These are phyloP conservation scores for Pleurotus djamor DNA, from an alignment of 768 basidiomycete genomes.

Conservation along the genomic window DNA sequence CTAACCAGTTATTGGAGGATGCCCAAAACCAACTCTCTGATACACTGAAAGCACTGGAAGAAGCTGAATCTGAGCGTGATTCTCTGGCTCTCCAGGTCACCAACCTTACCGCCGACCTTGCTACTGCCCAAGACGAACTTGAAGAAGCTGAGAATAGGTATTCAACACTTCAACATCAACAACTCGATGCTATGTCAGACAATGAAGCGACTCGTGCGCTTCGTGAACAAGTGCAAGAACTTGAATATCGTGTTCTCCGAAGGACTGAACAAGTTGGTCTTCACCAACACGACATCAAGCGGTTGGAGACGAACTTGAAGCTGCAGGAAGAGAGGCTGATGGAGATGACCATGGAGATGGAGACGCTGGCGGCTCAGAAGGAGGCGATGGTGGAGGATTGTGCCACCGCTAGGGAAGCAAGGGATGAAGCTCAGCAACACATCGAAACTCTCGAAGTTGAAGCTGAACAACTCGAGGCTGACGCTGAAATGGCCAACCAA, in stretches of 20 bases:
- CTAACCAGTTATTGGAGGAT: constrained; percentile 24
- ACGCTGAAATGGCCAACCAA: constrained; percentile 25
- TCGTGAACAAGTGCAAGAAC: constrained; percentile 64
- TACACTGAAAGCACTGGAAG: constrained; percentile 45
- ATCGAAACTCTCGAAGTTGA: constrained; percentile 65
- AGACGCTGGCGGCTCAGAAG: constrained; percentile 63
- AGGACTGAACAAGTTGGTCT: constrained; percentile 75
- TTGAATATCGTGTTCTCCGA: constrained; percentile 61
- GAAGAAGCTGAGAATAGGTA: constrained; percentile 59
- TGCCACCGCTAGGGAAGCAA: constrained; percentile 68
- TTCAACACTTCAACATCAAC: constrained; percentile 59
- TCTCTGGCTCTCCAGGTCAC: constrained; percentile 62
- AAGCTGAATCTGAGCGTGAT: constrained; percentile 63
- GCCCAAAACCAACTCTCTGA: constrained; percentile 33
- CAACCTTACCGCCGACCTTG: constrained; percentile 62
- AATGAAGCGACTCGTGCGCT: constrained; percentile 53
- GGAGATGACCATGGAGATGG: constrained; percentile 72
- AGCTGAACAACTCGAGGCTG: constrained; percentile 36
- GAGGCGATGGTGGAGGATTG: constrained; percentile 86
- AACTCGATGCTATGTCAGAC: constrained; percentile 61
- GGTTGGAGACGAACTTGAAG: constrained; percentile 71
- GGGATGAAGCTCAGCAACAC: constrained; percentile 58
- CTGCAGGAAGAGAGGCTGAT: constrained; percentile 72
- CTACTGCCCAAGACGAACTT: constrained; percentile 49
- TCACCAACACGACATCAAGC: constrained; percentile 76